Evolutionary conservation across 352 stramenopile species (phyloP).

Genomic region (Globisporangium splendens): DNA sequence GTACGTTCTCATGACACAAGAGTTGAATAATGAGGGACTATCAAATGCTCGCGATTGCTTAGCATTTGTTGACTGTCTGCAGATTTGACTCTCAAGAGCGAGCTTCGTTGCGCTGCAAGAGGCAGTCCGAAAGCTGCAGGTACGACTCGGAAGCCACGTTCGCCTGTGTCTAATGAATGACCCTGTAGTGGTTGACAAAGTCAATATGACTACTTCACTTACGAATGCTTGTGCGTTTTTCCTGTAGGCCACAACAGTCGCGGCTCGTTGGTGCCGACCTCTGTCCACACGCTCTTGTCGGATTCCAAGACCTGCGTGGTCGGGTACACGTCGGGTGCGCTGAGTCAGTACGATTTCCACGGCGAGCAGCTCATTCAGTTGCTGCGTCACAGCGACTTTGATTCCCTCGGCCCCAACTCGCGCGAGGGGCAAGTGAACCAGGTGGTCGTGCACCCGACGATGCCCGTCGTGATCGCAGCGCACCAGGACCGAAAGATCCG

Average conservation of each 20-base stretch:
- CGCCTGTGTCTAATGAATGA: not conserved
- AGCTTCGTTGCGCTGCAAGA: constrained; percentile 58
- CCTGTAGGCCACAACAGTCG: constrained; percentile 36
- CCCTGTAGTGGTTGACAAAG: no score
- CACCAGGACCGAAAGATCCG: constrained; percentile 83
- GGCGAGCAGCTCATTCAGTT: constrained; percentile 78
- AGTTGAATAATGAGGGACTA: no score
- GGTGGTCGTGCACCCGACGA: constrained; percentile 74
- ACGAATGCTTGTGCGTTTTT: not conserved
- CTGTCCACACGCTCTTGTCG: constrained; percentile 62
- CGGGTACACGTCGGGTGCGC: constrained; percentile 65
- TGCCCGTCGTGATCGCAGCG: constrained; percentile 77
- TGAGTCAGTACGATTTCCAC: constrained; percentile 76
- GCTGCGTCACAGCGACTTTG: constrained; percentile 58
- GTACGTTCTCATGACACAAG: constrained; percentile 22
- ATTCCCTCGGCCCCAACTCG: constrained; percentile 46
- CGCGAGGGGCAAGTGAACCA: constrained; percentile 77
- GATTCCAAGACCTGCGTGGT: constrained; percentile 80
- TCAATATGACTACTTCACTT: no score
- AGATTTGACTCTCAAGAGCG: constrained; percentile 77
- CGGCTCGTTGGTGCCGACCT: constrained; percentile 65
- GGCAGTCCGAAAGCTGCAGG: constrained; percentile 48
- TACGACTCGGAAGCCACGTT: constrained; percentile 7
- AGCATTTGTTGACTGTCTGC: not conserved
- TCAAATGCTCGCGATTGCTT: not conserved